Evolutionary conservation across 192 early-diverging fungal genomes (phyloP).

Genomic region (Coemansia sp.): DNA sequence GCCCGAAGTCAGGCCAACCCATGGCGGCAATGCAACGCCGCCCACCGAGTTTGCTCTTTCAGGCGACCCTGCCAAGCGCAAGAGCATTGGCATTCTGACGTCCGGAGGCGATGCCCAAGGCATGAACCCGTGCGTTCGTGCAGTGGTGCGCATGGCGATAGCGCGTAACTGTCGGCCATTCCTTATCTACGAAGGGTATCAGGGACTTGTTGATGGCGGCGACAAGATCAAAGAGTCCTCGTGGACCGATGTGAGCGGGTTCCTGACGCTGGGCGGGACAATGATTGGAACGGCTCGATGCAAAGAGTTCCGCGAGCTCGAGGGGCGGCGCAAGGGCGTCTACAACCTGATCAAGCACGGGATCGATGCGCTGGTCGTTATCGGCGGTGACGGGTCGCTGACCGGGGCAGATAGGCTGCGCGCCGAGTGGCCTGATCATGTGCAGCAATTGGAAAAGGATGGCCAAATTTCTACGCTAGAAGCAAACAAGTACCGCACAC

Average conservation of each 20-base stretch:
- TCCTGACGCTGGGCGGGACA: constrained; percentile 85
- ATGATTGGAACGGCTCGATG: constrained; percentile 94
- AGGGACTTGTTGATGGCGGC: constrained; percentile 94
- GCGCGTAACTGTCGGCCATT: constrained; percentile 79
- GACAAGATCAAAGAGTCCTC: constrained; percentile 75
- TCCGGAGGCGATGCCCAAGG: constrained; percentile 95
- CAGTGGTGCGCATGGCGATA: constrained; percentile 86
- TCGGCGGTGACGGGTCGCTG: constrained; percentile 95
- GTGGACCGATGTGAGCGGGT: constrained; percentile 92
- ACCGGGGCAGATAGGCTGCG: constrained; percentile 93
- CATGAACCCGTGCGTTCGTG: constrained; percentile 95
- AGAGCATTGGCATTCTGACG: constrained; percentile 92
- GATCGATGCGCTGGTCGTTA: constrained; percentile 93
- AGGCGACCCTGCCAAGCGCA: constrained; percentile 25
- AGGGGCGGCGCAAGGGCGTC: constrained; percentile 81
- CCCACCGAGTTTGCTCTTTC: constrained; percentile 6
- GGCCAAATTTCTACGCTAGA: constrained; percentile 62
- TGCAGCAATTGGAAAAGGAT: constrained; percentile 68
- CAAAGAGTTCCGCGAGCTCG: constrained; percentile 76
- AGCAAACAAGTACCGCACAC: constrained; percentile 59
- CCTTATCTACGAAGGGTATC: constrained; percentile 94
- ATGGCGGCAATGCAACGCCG: constrained; percentile 3
- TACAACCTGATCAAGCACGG: constrained; percentile 86
- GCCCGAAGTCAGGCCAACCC: constrained; percentile 24
- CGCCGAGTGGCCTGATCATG: constrained; percentile 84